These are phyloP conservation scores for Haberlea rhodopensis DNA, from an alignment of 257 asterid species.

Conservation along the genomic window DNA sequence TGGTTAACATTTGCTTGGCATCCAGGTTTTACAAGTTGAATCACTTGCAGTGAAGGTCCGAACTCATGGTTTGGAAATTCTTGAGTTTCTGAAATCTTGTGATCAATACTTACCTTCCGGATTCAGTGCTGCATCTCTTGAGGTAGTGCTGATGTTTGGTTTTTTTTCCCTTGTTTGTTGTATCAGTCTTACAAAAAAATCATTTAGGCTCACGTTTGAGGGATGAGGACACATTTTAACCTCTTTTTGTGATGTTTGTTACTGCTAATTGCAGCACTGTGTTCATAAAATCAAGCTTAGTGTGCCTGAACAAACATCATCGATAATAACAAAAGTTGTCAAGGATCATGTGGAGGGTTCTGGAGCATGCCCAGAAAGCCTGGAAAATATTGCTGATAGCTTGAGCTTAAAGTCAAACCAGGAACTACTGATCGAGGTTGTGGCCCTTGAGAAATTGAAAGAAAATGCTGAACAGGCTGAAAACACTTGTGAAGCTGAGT, in stretches of 20 bases:
- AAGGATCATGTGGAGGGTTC: constrained; percentile 65
- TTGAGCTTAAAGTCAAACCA: constrained; percentile 69
- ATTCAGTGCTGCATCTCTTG: constrained; percentile 53
- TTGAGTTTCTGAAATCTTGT: constrained; percentile 61
- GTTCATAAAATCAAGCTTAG: constrained; percentile 54
- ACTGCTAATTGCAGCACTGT: constrained; percentile 43
- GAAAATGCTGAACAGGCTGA: constrained; percentile 80
- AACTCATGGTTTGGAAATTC: constrained; percentile 55
- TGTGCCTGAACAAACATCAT: constrained; percentile 50
- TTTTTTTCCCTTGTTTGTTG: constrained; percentile 8
- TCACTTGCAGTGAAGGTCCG: constrained; percentile 45
- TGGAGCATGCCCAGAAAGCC: constrained; percentile 61
- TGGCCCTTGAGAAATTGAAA: constrained; percentile 84
- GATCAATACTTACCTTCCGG: constrained; percentile 47
- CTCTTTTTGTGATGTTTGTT: not conserved
- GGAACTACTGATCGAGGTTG: constrained; percentile 76
- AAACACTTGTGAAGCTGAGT: constrained; percentile 58
- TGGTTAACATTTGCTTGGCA: constrained; percentile 31
- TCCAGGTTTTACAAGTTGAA: constrained; percentile 73
- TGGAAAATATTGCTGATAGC: constrained; percentile 56
- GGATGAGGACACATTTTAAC: constrained; percentile 20
- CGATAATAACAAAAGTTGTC: constrained; percentile 47
- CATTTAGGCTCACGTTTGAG: constrained; percentile 8
- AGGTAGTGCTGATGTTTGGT: constrained; percentile 48
- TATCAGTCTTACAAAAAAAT: constrained; percentile 10